Base-by-base conservation (phyloP, 768 basidiomycete species). In the Leucosporidium scottii region DNA sequence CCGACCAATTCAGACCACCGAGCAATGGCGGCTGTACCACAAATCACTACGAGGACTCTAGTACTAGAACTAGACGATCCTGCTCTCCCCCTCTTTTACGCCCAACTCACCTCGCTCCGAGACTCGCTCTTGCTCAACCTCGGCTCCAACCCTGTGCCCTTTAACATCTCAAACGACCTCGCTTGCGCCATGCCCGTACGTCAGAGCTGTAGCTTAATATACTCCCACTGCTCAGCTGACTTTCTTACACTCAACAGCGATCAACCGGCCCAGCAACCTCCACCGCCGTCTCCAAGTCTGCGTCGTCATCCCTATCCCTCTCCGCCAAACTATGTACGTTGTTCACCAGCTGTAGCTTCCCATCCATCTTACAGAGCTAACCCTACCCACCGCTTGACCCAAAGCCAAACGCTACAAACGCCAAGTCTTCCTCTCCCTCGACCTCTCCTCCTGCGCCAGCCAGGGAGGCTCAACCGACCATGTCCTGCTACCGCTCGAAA, bases 371-470 rank as follows among this genome's bases (percentile, higher is more conserved):
- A 44, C 39, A 44, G 39, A 44, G 39, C 39, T 44, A 15, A 44
- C 15, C 13, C 8, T 44, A n/a, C 15, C 39, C 15, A 3, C 13
- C 39, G 10, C n/a, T 12, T 9, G 12, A 2, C 5, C 5, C 15
- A 20, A 59, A 72, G 70, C 70, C 4, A 65, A 65, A 48, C 66
- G 70, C n/a, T 72, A 72, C 66, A n/a, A 50, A 21, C 36, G 59
- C 27, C 70, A 72, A 55, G 23, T 72, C 58, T 68, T 72, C 48
- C 61, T 72, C 55, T 66, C 70, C 12, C 70, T 72, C 64, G 70
- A 72, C 67, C 64, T 72, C 59, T 47, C 54, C 39, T 47, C 48
- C n/a, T 25, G 56, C 28, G 39, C 28, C 21, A 49, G 31, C 4
- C 23, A 54, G 23, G 65, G 65, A 8, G 44, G 55, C 20, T 28